Conservation (phyloP, 2,329 filamentous ascomycete genomes). For the Pseudocercospora fuligena region DNA sequence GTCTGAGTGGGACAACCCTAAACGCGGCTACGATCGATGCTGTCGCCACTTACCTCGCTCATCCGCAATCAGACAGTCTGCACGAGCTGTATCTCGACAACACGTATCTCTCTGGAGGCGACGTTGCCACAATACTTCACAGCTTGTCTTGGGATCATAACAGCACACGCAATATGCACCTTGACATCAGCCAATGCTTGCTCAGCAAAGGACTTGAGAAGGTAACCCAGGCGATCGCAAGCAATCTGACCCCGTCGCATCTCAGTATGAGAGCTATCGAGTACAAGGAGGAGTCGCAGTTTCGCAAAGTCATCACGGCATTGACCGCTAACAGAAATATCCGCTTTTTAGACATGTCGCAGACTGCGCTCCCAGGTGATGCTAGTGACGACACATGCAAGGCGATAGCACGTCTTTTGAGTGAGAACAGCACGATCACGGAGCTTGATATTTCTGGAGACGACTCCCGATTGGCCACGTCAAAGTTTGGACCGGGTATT, state of each 20-base stretch:
- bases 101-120: slow-evolving; percentile 67
- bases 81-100: slow-evolving; percentile 68
- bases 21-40: slow-evolving; percentile 69
- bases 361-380: slow-evolving; percentile 71
- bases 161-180: slow-evolving; percentile 61
- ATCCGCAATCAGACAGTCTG: slow-evolving; percentile 60
- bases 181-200: slow-evolving; percentile 69
- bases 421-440: slow-evolving; percentile 68
- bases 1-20: slow-evolving; percentile 65
- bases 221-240: slow-evolving; percentile 57
- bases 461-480: slow-evolving; percentile 71
- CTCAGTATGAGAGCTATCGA: slow-evolving; percentile 71
- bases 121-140: slow-evolving; percentile 68
- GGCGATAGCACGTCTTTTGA: slow-evolving; percentile 66
- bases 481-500: slow-evolving; percentile 70
- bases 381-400: slow-evolving; percentile 70
- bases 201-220: slow-evolving; percentile 59
- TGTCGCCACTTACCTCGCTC: slow-evolving; percentile 63
- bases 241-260: slow-evolving; percentile 62
- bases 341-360: slow-evolving; percentile 69
- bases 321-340: slow-evolving; percentile 67
- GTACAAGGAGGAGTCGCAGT: slow-evolving; percentile 68
- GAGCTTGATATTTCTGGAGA: slow-evolving; percentile 74
- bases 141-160: slow-evolving; percentile 60
- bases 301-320: slow-evolving; percentile 66